Percentiles rank a stretch among this genome's conserved stretches.
Evolutionary conservation across 495 filamentous ascomycete genomes (phyloP).

Genomic region (Penicillium nucicola): DNA sequence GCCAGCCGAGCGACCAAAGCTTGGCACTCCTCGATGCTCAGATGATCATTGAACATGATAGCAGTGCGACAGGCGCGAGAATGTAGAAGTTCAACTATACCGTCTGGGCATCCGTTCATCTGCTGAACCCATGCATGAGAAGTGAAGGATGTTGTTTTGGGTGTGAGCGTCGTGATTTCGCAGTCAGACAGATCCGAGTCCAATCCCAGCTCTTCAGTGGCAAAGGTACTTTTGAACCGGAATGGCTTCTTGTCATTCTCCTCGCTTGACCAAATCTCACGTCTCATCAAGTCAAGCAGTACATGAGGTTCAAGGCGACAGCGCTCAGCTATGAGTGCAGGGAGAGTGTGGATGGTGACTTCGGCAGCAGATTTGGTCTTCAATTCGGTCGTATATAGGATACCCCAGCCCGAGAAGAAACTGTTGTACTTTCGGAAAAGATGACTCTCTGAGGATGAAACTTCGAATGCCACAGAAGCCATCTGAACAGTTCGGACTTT

Average conservation of each 20-base stretch:
- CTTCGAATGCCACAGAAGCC: conserved; percentile 60
- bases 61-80: conserved; percentile 86
- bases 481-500: conserved; percentile 28
- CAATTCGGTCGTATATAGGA: conserved; percentile 50
- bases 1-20: conserved; percentile 60
- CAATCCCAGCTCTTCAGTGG: neutral
- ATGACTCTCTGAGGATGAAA: conserved; percentile 53
- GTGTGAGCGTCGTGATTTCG: neutral
- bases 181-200: neutral
- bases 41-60: conserved; percentile 93
- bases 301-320: conserved; percentile 69
- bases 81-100: conserved; percentile 84
- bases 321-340: conserved; percentile 68
- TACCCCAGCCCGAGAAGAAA: conserved; percentile 70
- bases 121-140: conserved; percentile 50
- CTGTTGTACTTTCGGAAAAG: conserved; percentile 51
- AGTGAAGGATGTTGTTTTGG: neutral
- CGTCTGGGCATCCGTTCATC: conserved; percentile 66
- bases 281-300: conserved; percentile 66
- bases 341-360: conserved; percentile 58
- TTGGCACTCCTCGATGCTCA: conserved; percentile 64
- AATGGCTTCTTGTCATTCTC: conserved; percentile 25
- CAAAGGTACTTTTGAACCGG: neutral
- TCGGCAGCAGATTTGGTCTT: conserved; percentile 7
- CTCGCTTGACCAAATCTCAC: conserved; percentile 63